Conservation (phyloP, 495 filamentous ascomycete genomes). For the Talaromyces adpressus region DNA sequence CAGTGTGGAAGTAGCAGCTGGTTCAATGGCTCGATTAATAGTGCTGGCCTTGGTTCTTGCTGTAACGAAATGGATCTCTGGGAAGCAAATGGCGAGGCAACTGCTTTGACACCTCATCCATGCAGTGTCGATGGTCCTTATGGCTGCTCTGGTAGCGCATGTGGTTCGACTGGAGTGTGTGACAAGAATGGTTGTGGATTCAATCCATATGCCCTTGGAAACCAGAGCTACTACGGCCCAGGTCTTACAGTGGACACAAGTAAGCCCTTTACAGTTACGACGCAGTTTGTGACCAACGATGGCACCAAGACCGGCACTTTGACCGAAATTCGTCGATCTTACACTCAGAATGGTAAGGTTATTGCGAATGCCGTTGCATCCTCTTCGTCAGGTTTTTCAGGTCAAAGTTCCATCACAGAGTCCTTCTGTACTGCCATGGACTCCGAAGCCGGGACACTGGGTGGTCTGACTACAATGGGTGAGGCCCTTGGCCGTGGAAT, state of each 20-base stretch:
- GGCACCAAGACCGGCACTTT: conserved; percentile 37
- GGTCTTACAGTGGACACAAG: conserved; percentile 49
- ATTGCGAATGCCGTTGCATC: conserved; percentile 29
- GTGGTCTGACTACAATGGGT: conserved; percentile 24
- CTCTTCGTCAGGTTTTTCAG: conserved; percentile 6
- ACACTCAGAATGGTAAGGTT: conserved; percentile 53
- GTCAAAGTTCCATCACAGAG: conserved; percentile 20
- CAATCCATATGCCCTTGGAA: conserved; percentile 55
- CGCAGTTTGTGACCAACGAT: conserved; percentile 54
- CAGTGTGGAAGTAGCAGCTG: conserved; percentile 53
- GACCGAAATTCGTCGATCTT: conserved; percentile 51
- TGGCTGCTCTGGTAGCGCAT: conserved; percentile 42
- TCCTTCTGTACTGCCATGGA: conserved; percentile 15
- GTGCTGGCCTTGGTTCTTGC: conserved; percentile 41
- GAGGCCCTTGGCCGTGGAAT: conserved; percentile 48
- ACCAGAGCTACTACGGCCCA: conserved; percentile 48
- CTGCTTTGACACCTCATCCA: conserved; percentile 49
- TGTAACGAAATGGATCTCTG: conserved; percentile 60
- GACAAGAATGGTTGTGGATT: conserved; percentile 59
- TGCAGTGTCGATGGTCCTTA: conserved; percentile 39
- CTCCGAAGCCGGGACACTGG: conserved; percentile 15
- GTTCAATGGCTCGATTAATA: conserved; percentile 52
- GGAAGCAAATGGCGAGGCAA: conserved; percentile 55
- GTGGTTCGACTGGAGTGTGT: conserved; percentile 48
- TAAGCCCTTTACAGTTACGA: conserved; percentile 56